Evolutionary conservation across 139 green algal genomes (phyloP).

Genomic region (Cymbomonas tetramitiformis): DNA sequence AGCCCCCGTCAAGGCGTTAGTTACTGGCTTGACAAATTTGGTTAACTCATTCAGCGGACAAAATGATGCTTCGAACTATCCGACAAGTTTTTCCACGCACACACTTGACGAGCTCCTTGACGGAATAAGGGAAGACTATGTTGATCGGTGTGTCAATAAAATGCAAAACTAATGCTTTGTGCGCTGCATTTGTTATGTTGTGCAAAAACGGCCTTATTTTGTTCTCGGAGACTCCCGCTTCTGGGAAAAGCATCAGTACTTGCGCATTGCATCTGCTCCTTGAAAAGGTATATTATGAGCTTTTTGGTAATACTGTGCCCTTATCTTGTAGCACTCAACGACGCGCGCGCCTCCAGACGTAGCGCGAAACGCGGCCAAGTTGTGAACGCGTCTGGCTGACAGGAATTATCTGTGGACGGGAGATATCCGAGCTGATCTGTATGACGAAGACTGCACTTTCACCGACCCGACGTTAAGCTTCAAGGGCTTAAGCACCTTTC

Average conservation of each 20-base stretch:
- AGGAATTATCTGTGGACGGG: conserved; percentile 25
- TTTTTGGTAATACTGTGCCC: too few species aligned
- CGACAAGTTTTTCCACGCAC: not conserved
- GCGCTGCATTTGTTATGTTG: too few species aligned
- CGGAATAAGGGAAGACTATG: not conserved
- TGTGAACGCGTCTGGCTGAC: too few species aligned
- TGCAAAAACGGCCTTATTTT: too few species aligned
- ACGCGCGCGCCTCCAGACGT: not conserved
- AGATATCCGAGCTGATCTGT: conserved; percentile 22
- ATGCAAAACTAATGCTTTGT: too few species aligned
- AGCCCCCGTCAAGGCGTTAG: not conserved
- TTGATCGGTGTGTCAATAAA: too few species aligned
- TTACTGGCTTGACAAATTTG: not conserved
- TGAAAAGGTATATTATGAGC: too few species aligned
- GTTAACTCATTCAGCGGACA: not conserved
- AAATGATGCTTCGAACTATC: not conserved
- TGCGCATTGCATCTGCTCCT: too few species aligned
- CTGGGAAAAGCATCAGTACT: too few species aligned
- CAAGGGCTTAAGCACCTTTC: conserved; percentile 18
- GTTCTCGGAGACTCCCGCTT: too few species aligned
- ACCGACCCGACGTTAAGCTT: conserved; percentile 30
- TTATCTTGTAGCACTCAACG: too few species aligned
- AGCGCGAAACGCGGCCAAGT: not conserved
- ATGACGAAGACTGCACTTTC: conserved; percentile 20
- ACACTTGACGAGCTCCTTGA: conserved; percentile 2